Evolutionary conservation across 2,329 filamentous ascomycete species (phyloP).

Genomic region (Macroventuria anomochaeta): DNA sequence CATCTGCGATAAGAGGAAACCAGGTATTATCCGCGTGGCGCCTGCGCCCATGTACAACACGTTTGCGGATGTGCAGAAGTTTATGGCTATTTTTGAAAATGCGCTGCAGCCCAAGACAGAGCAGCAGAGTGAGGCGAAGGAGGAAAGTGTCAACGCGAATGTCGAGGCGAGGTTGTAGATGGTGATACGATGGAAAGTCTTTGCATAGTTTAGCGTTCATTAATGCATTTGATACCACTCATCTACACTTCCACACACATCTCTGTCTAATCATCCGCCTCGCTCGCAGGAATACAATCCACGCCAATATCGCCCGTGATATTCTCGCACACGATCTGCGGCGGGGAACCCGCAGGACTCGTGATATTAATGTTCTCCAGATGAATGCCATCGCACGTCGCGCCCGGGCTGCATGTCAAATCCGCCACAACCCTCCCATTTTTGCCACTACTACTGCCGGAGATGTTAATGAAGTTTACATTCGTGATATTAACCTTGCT

Average conservation of each 20-base stretch:
- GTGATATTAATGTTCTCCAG: slow-evolving; percentile 63
- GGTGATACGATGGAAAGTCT: neutral
- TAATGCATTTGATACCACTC: slow-evolving; percentile 13
- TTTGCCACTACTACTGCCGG: slow-evolving; percentile 63
- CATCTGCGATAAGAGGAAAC: slow-evolving; percentile 82
- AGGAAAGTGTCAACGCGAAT: slow-evolving; percentile 6
- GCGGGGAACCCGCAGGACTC: slow-evolving; percentile 54
- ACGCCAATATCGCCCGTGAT: slow-evolving; percentile 52
- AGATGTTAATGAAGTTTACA: slow-evolving; percentile 65
- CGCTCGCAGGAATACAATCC: slow-evolving; percentile 47
- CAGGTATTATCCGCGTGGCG: slow-evolving; percentile 83
- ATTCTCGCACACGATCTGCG: slow-evolving; percentile 59
- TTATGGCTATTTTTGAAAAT: slow-evolving; percentile 55
- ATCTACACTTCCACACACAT: neutral
- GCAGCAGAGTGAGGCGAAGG: neutral
- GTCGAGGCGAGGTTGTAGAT: slow-evolving; percentile 9
- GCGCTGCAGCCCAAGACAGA: slow-evolving; percentile 41
- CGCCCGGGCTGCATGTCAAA: slow-evolving; percentile 63
- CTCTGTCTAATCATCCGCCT: slow-evolving; percentile 23
- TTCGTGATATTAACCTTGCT: slow-evolving; percentile 66
- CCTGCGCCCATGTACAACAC: slow-evolving; percentile 84
- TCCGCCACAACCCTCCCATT: slow-evolving; percentile 62
- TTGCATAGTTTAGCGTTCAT: slow-evolving; percentile 9
- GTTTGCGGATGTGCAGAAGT: slow-evolving; percentile 69
- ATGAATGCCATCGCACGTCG: slow-evolving; percentile 63